Evolutionary conservation across 2,329 filamentous ascomycete species (phyloP).

Genomic region (Penicillium digitatum): DNA sequence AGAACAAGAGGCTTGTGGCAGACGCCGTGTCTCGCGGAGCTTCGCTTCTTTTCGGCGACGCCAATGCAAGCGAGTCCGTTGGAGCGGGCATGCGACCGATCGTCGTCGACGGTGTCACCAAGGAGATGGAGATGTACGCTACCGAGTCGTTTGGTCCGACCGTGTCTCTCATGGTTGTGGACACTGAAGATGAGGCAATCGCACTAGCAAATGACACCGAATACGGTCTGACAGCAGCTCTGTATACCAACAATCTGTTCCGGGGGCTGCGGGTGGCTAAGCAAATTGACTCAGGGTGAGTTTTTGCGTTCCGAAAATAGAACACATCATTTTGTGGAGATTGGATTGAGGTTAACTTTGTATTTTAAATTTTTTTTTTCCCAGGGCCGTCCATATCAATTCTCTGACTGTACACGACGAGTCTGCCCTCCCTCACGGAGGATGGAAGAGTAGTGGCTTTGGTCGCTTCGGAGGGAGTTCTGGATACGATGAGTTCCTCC

Average conservation of each 20-base stretch:
- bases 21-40: constrained; percentile 58
- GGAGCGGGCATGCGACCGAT: constrained; percentile 57
- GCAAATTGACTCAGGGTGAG: constrained; percentile 60
- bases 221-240: constrained; percentile 66
- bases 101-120: constrained; percentile 63
- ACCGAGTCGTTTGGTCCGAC: constrained; percentile 75
- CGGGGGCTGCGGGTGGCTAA: constrained; percentile 58
- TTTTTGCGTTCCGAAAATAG: constrained; percentile 2
- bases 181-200: constrained; percentile 64
- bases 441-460: constrained; percentile 53
- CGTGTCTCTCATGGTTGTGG: constrained; percentile 63
- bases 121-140: constrained; percentile 70
- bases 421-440: constrained; percentile 60
- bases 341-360: not conserved
- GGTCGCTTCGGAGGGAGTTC: constrained; percentile 56
- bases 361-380: not conserved
- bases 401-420: constrained; percentile 64
- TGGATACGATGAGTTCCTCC: constrained; percentile 60
- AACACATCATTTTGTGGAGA: not conserved
- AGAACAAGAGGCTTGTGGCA: constrained; percentile 52
- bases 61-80: constrained; percentile 42
- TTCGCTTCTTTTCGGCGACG: constrained; percentile 53
- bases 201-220: constrained; percentile 75
- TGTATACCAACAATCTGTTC: constrained; percentile 68
- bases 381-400: constrained; percentile 51